Base-by-base conservation (phyloP, 306 rosid genomes). In the Gastrolobium bilobum region DNA sequence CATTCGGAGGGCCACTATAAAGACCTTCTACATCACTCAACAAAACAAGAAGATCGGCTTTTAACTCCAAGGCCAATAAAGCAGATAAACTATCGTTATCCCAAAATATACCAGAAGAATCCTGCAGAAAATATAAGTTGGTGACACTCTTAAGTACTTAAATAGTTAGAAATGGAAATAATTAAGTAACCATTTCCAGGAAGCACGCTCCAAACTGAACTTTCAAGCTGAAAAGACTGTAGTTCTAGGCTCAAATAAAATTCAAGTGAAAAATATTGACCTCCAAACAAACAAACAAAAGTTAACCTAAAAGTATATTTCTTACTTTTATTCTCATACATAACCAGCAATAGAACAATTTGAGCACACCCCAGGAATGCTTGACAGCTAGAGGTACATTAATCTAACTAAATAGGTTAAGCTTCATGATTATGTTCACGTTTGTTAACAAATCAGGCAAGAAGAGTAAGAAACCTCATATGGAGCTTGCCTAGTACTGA, bases 31-130 rank as follows among this genome's bases (percentile, higher is more conserved):
- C 97, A 56, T 95, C 99, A 70, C 99, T 95, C 89, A 95, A 89
- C 83, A 95, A 87, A 82, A 95, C 82, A 82, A 95, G 98, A 84
- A 95, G 93, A 86, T 93, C 99, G 63, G 99, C 99, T 83, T 91
- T 95, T 73, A 95, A 79, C 87, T 95, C 99, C 91, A 95, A 84
- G 80, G 97, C 97, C 88, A 95, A 82, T 53, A 95, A 88, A 77
- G 99, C 99, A 26, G 99, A 90, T 86, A 95, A 91, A 91, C 99
- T 95, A 85, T 95, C 99, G 78, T 95, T 95, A 77, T 95, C 99
- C 99, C 99, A 95, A 89, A 95, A 95, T 85, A 95, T 95, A 79
- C 99, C 99, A 81, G 97, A 95, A 73, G 98, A 90, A 80, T 93
- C 99, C 97, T 94, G 95, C 78, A 85, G 26, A 78, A 69, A 65